phyloP scores from a whole-genome alignment of 192 early-diverging fungal genomes.

The Cetraspora pellucida region DNA sequence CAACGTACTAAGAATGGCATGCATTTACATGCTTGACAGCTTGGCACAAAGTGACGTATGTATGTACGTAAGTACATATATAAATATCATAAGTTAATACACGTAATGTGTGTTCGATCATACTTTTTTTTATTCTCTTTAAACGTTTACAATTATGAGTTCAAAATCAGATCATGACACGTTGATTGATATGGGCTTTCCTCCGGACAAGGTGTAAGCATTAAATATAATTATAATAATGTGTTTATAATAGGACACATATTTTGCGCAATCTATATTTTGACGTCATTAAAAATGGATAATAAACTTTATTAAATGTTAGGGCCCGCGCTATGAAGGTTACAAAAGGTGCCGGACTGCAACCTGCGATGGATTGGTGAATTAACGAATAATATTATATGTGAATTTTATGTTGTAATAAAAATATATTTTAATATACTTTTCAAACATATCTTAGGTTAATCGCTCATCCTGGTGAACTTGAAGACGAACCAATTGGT shows the following conservation, averaged over 20 bases:
- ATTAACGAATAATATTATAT: neutral
- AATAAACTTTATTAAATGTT: neutral
- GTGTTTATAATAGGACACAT: too few species aligned
- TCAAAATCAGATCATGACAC: slow-evolving; percentile 50
- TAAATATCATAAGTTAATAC: too few species aligned
- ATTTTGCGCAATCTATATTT: neutral
- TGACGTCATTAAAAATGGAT: neutral
- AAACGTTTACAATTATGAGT: neutral
- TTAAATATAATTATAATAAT: too few species aligned
- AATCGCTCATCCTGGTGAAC: slow-evolving; percentile 70
- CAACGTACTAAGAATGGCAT: too few species aligned
- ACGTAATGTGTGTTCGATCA: too few species aligned
- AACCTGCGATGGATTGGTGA: slow-evolving; percentile 87
- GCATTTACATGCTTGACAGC: too few species aligned
- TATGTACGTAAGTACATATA: too few species aligned
- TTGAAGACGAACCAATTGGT: slow-evolving; percentile 56
- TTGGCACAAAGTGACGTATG: too few species aligned
- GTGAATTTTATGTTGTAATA: neutral
- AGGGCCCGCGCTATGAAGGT: slow-evolving; percentile 62
- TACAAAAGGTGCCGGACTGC: slow-evolving; percentile 75
- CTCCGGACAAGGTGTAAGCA: slow-evolving; percentile 60
- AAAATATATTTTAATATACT: neutral
- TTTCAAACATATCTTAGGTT: slow-evolving; percentile 50
- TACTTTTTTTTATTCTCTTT: too few species aligned
- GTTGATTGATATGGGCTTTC: slow-evolving; percentile 72